Evolutionary conservation across 1,284 basidiomycete species (phyloP).

Genomic region (Lentinus polychrous): DNA sequence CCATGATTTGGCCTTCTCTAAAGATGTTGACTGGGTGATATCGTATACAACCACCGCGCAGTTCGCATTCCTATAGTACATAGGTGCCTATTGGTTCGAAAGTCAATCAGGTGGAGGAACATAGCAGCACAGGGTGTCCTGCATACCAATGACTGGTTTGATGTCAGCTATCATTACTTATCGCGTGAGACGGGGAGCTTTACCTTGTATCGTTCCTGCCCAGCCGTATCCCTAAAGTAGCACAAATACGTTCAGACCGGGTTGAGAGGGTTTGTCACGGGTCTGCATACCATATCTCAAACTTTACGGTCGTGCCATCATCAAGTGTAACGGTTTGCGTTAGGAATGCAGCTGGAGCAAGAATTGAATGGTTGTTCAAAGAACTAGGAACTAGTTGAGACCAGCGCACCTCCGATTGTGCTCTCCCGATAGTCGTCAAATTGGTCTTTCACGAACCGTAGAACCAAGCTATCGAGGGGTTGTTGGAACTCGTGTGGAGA

Average conservation of each 20-base stretch:
- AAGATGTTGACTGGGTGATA: slow-evolving; percentile 79
- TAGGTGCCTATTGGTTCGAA: slow-evolving; percentile 62
- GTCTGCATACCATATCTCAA: slow-evolving; percentile 84
- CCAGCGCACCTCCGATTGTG: slow-evolving; percentile 70
- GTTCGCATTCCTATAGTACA: slow-evolving; percentile 89
- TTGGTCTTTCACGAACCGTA: slow-evolving; percentile 95
- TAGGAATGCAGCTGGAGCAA: slow-evolving; percentile 79
- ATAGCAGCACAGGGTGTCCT: not conserved
- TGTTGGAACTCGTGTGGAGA: slow-evolving; percentile 10
- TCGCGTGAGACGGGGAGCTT: slow-evolving; percentile 19
- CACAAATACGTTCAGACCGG: slow-evolving; percentile 10
- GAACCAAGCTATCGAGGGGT: slow-evolving; percentile 60
- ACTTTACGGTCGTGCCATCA: slow-evolving; percentile 89
- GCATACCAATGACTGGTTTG: slow-evolving; percentile 22
- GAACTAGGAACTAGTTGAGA: slow-evolving; percentile 4
- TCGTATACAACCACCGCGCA: slow-evolving; percentile 86
- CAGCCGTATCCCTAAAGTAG: slow-evolving; percentile 75
- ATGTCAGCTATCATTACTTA: not conserved
- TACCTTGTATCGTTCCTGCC: slow-evolving; percentile 90
- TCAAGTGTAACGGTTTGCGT: slow-evolving; percentile 93
- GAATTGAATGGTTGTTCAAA: not conserved
- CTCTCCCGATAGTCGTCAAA: slow-evolving; percentile 97
- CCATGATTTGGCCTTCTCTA: slow-evolving; percentile 97
- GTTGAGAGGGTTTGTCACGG: too few relatives aligned
- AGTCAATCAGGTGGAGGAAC: too few relatives aligned